Evolutionary conservation across 169 alveolate genomes (phyloP), one percentile per base, ranked within the genome.

Genomic region (Plasmodium sp.): DNA sequence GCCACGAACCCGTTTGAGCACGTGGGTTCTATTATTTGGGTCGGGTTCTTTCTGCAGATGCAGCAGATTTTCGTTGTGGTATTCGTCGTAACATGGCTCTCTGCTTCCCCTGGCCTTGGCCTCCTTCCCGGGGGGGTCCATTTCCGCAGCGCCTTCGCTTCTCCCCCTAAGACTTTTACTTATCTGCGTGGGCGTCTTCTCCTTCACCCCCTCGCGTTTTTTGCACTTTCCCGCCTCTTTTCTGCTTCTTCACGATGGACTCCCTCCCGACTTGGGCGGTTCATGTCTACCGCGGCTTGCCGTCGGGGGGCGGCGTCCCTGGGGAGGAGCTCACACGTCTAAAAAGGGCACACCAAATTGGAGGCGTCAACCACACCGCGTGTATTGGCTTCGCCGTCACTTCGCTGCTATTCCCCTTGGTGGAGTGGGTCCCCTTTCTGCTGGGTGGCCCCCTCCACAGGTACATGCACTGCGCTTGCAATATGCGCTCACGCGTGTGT

Each of bases 31-130:
- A 62, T 80, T 80, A 56, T 77, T 34, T 77, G 62, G 67, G 22
- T 80, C 80, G 10, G 84, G 88, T 41, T 90, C 82, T 90, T 43
- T 81, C 18, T 90, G n/a, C 39, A 90, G 36, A 43, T 79, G 91
- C 18, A 90, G 27, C 16, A 90, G 62, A 22, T 80, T 45, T 10
- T 90, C 84, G 62, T 85, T 85, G 80, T 85, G 14, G 22, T 85
- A 85, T 75, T 85, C 86, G 43, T 85, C 86, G 54, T 75, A 36
- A 9, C 81, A 18, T 27, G 71, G 36, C 9, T 36, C 62, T 80
- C 77, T 81, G 18, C 43, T 45, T 31, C 22, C 31, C 31, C 14
- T 22, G n/a, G 1, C 54, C 36, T 67, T 67, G 1, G 16, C 39
- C 18, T 67, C 16, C 0, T 67, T 79, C 51, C 39, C 10, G 62